Evolutionary conservation across 768 basidiomycete genomes (phyloP).

Genomic region (Aureoboletus auriporus): DNA sequence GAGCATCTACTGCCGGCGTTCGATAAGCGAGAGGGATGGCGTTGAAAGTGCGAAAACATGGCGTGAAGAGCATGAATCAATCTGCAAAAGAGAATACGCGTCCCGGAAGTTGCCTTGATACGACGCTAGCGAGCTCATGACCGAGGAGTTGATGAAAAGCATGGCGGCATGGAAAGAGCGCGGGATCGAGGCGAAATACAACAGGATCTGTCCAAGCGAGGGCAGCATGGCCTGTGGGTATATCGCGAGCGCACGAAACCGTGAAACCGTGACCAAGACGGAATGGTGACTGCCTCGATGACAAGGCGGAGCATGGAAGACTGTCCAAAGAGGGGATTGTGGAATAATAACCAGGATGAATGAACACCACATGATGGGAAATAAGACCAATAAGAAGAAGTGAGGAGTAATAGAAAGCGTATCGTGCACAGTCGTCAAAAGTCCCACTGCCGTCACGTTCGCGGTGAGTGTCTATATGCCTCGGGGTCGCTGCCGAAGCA

Average conservation of each 20-base stretch:
- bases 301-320: conserved; percentile 17
- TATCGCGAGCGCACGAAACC: conserved; percentile 15
- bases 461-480: conserved; percentile 15
- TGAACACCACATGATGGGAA: conserved; percentile 23
- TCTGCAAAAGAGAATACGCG: conserved; percentile 5
- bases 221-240: conserved; percentile 18
- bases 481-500: conserved; percentile 19
- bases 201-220: conserved; percentile 13
- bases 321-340: conserved; percentile 19
- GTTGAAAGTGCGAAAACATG: neutral
- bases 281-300: conserved; percentile 15
- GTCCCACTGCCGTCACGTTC: conserved; percentile 24
- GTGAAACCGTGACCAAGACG: conserved; percentile 6
- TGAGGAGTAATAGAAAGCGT: conserved; percentile 13
- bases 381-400: conserved; percentile 20
- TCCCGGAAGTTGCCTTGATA: conserved; percentile 15
- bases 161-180: conserved; percentile 19
- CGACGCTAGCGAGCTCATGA: conserved; percentile 3
- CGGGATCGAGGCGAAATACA: conserved; percentile 16
- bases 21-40: conserved; percentile 1
- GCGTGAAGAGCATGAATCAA: neutral
- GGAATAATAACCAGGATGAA: conserved; percentile 19
- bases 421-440: conserved; percentile 22
- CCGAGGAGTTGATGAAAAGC: conserved; percentile 23
- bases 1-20: conserved; percentile 12